Percentiles rank a stretch among this genome's conserved stretches.
phyloP scores from a whole-genome alignment of 164 flowering plant species.

The Tetracentron sinense region DNA sequence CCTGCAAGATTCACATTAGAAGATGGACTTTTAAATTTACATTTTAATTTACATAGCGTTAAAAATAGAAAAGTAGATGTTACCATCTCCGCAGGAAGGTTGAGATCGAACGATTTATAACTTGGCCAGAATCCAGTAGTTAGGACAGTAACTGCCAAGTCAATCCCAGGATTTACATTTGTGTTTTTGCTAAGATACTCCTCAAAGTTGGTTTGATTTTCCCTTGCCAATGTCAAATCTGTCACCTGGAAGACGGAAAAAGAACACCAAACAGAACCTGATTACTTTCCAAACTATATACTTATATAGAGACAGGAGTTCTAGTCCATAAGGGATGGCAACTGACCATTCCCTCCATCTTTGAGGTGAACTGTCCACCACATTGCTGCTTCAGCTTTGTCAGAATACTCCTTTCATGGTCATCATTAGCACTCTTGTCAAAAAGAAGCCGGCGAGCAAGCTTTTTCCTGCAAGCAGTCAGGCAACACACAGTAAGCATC shows the following conservation, averaged over 20 bases:
- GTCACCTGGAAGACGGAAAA: constrained; percentile 48
- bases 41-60: too few relatives aligned
- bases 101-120: constrained; percentile 84
- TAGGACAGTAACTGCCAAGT: constrained; percentile 83
- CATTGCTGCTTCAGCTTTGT: constrained; percentile 93
- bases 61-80: neutral
- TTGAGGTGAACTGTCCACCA: constrained; percentile 96
- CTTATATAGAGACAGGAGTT: neutral
- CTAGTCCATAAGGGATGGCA: neutral
- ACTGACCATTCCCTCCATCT: constrained; percentile 98
- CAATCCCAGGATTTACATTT: constrained; percentile 74
- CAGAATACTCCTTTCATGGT: constrained; percentile 85
- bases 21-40: too few relatives aligned
- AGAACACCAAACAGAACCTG: constrained; percentile 1
- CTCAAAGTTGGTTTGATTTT: constrained; percentile 74
- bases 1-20: neutral
- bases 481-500: neutral
- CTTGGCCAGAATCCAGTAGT: constrained; percentile 97
- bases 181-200: constrained; percentile 55
- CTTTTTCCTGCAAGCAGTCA: constrained; percentile 59
- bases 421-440: constrained; percentile 94
- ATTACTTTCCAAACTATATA: neutral
- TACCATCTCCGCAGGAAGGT: constrained; percentile 91
- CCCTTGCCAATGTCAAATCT: constrained; percentile 82
- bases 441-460: constrained; percentile 86